Evolutionary conservation across 2,329 filamentous ascomycete genomes (phyloP).

Genomic region (Ophiocordyceps camponoti-saundersi): DNA sequence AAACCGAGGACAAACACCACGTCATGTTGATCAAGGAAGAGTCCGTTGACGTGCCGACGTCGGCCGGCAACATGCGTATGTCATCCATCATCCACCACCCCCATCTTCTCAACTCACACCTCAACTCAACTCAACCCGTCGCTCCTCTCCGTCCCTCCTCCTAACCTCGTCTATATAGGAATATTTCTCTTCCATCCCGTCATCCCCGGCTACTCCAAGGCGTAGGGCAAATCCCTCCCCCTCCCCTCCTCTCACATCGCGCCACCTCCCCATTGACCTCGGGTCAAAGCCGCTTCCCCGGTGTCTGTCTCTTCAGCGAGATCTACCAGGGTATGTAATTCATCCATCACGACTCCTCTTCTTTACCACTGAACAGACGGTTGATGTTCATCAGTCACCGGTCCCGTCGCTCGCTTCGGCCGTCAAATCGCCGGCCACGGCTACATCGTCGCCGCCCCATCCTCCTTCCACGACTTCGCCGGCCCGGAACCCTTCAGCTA

Average conservation of each 20-base stretch:
- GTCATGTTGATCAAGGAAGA: constrained; percentile 38
- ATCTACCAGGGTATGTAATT: constrained; percentile 69
- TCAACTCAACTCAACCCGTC: constrained; percentile 6
- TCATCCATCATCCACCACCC: background rate
- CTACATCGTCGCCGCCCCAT: constrained; percentile 83
- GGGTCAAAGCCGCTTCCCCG: constrained; percentile 48
- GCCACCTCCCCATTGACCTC: background rate
- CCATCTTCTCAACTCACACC: background rate
- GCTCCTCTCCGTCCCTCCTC: background rate
- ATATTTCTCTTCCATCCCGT: constrained; percentile 80
- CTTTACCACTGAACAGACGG: too few species aligned
- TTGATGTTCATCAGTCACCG: constrained; percentile 49
- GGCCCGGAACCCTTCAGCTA: constrained; percentile 72
- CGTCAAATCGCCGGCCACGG: constrained; percentile 84
- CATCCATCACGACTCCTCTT: background rate
- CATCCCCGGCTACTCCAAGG: constrained; percentile 72
- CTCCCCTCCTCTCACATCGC: background rate
- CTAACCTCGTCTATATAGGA: constrained; percentile 29
- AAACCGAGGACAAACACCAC: background rate
- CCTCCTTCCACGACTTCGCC: constrained; percentile 85
- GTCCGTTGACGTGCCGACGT: constrained; percentile 30
- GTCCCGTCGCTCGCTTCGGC: constrained; percentile 75
- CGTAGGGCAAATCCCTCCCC: constrained; percentile 28
- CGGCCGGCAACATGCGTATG: constrained; percentile 34
- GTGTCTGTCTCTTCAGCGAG: constrained; percentile 78